Conservation (phyloP, 2,329 filamentous ascomycete species). For the Arthroderma sp. region DNA sequence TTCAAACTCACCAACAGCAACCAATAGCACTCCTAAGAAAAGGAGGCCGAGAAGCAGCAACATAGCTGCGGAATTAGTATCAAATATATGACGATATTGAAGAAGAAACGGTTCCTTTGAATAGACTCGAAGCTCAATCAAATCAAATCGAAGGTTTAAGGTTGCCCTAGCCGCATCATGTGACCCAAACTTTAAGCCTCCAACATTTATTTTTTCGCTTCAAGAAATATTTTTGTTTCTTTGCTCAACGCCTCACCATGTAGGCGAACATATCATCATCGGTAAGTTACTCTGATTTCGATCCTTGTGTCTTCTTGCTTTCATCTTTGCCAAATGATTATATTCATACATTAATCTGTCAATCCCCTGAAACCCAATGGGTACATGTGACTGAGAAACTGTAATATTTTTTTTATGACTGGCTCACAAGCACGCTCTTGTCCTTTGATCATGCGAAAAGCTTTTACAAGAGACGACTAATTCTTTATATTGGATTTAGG, state of each 20-base stretch:
- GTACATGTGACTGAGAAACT: constrained; percentile 24
- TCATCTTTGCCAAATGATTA: constrained; percentile 45
- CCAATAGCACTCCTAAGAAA: constrained; percentile 1
- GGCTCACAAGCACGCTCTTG: constrained; percentile 1
- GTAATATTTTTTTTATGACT: constrained; percentile 13
- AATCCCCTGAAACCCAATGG: constrained; percentile 57
- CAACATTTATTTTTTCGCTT: too few species aligned
- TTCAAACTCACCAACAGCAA: constrained; percentile 4
- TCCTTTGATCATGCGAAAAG: background rate
- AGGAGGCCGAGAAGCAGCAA: constrained; percentile 4
- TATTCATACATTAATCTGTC: constrained; percentile 56
- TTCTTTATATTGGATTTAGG: background rate
- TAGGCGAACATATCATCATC: too few species aligned
- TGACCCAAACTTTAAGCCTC: too few species aligned
- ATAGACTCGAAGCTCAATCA: too few species aligned
- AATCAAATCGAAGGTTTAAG: too few species aligned
- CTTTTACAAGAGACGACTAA: background rate
- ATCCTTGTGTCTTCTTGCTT: too few species aligned
- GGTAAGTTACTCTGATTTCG: too few species aligned
- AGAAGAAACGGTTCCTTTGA: too few species aligned
- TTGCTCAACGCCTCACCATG: too few species aligned
- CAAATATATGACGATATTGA: too few species aligned
- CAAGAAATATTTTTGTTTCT: too few species aligned
- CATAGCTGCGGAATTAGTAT: background rate
- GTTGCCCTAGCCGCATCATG: too few species aligned